phyloP scores from a whole-genome alignment of 768 basidiomycete species.

The Termitomyces sp. region DNA sequence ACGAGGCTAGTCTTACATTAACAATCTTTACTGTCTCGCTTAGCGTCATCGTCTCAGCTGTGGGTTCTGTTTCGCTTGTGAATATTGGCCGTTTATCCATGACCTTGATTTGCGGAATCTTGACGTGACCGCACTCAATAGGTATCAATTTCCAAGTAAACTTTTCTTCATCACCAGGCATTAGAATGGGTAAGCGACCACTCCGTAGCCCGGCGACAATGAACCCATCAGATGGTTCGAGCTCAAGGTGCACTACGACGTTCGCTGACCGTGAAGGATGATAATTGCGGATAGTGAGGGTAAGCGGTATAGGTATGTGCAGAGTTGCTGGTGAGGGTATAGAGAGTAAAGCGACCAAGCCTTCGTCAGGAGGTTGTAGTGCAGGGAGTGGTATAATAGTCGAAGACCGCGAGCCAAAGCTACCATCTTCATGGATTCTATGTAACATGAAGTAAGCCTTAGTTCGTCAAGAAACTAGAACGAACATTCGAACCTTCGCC shows the following conservation, averaged over 20 bases:
- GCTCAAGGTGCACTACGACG: conserved; percentile 67
- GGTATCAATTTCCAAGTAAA: conserved; percentile 67
- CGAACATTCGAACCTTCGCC: conserved; percentile 50
- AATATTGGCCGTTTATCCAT: conserved; percentile 37
- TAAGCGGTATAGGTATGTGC: conserved; percentile 53
- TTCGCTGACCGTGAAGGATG: conserved; percentile 60
- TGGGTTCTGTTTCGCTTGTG: conserved; percentile 19
- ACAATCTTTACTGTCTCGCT: conserved; percentile 49
- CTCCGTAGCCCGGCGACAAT: conserved; percentile 72
- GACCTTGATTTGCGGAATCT: conserved; percentile 57
- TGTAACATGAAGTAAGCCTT: not conserved
- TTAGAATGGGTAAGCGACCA: conserved; percentile 62
- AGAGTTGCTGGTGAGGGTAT: conserved; percentile 58
- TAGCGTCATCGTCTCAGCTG: conserved; percentile 26
- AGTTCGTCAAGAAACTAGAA: not conserved
- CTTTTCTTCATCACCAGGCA: conserved; percentile 65
- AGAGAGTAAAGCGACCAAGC: conserved; percentile 58
- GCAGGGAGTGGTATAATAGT: conserved; percentile 55
- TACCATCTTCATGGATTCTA: conserved; percentile 43
- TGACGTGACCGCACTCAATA: conserved; percentile 65
- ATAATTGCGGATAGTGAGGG: conserved; percentile 59
- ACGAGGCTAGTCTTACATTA: conserved; percentile 40
- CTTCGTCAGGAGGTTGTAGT: conserved; percentile 54
- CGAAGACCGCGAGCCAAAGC: conserved; percentile 36
- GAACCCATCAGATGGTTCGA: conserved; percentile 64